A percentile compares a stretch with the other conserved stretches of the same genome.
These are phyloP conservation scores for Tolypocladium amazonense DNA, from an alignment of 2,329 filamentous ascomycete species.

Conservation along the genomic window DNA sequence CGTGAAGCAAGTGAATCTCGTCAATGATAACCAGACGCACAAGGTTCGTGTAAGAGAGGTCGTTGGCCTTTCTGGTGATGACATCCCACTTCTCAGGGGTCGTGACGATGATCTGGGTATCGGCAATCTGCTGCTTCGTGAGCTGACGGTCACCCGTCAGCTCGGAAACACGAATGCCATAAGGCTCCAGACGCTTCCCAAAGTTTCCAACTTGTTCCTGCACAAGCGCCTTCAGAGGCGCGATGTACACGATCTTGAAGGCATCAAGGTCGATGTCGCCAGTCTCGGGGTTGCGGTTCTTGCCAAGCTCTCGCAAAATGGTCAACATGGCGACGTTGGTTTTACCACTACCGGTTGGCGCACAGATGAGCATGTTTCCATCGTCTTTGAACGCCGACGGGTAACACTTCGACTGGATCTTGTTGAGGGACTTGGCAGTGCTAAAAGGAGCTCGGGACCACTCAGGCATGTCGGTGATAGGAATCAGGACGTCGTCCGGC, in stretches of 20 bases:
- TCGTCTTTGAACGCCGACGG: conserved; percentile 86
- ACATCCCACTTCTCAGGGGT: conserved; percentile 99
- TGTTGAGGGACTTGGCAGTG: conserved; percentile 77
- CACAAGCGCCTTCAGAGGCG: conserved; percentile 87
- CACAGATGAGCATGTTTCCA: conserved; percentile 95
- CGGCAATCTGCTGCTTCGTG: conserved; percentile 95
- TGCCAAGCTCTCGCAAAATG: conserved; percentile 92
- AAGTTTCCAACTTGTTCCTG: conserved; percentile 98
- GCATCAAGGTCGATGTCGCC: conserved; percentile 93
- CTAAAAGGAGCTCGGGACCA: conserved; percentile 87
- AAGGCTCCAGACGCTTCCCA: conserved; percentile 79
- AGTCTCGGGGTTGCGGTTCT: conserved; percentile 77
- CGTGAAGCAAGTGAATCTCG: conserved; percentile 94
- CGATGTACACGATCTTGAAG: conserved; percentile 98
- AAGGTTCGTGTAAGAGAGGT: conserved; percentile 94
- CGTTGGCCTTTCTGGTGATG: conserved; percentile 94
- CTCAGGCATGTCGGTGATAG: conserved; percentile 79
- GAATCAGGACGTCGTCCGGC: conserved; percentile 68
- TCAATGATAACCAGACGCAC: conserved; percentile 94
- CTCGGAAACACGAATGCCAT: conserved; percentile 88
- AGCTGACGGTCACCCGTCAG: conserved; percentile 95
- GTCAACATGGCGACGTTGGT: conserved; percentile 98
- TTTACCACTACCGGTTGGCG: conserved; percentile 93
- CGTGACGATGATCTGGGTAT: conserved; percentile 96
- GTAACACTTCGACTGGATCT: conserved; percentile 90